Evolutionary conservation across 768 basidiomycete genomes (phyloP).

Genomic region (Pluteus cervinus): DNA sequence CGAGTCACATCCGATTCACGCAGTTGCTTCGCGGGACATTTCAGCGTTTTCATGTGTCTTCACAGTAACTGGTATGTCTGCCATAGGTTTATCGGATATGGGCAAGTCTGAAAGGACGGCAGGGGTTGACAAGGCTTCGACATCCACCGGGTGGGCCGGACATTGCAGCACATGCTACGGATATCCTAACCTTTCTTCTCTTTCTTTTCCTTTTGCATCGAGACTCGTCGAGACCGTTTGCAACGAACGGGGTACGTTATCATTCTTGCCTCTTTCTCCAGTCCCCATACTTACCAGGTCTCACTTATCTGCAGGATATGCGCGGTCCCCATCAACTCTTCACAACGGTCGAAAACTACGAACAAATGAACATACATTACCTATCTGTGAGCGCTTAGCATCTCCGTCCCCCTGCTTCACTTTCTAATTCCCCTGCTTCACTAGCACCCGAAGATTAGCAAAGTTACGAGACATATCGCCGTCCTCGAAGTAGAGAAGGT

Average conservation of each 20-base stretch:
- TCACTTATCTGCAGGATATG: constrained; percentile 56
- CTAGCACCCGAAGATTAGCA: constrained; percentile 77
- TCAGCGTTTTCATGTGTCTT: too few relatives aligned
- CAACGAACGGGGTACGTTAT: constrained; percentile 56
- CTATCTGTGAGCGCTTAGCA: constrained; percentile 33
- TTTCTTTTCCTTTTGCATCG: too few relatives aligned
- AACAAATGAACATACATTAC: constrained; percentile 73
- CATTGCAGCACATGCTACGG: too few relatives aligned
- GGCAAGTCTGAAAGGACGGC: too few relatives aligned
- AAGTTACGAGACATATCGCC: constrained; percentile 85
- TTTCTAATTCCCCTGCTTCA: constrained; percentile 3
- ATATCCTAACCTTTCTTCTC: too few relatives aligned
- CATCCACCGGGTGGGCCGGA: too few relatives aligned
- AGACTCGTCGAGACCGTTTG: constrained; percentile 52
- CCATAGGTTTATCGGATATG: too few relatives aligned
- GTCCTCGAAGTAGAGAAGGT: constrained; percentile 47
- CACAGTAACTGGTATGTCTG: too few relatives aligned
- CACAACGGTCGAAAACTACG: constrained; percentile 69
- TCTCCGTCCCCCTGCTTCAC: constrained; percentile 1
- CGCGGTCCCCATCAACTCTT: constrained; percentile 65
- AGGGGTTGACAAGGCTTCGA: too few relatives aligned
- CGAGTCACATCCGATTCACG: too few relatives aligned
- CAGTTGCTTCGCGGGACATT: too few relatives aligned
- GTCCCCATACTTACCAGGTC: constrained; percentile 5
- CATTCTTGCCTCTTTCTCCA: constrained; percentile 4